Evolutionary conservation across 345 rosid species (phyloP), one percentile per base, ranked within the genome.

Genomic region (Bruguiera sexangula): DNA sequence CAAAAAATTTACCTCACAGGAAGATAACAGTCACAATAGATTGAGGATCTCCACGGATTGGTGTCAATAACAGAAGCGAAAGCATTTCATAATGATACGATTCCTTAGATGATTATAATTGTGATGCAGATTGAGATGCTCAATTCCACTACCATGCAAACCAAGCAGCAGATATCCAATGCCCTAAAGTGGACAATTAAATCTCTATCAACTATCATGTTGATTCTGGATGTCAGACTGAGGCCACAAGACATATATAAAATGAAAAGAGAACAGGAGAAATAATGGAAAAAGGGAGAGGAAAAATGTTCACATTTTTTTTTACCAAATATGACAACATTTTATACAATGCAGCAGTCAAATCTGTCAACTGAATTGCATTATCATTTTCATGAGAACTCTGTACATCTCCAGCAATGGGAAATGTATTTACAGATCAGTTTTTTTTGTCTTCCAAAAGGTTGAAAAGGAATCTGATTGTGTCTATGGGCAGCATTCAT

Each of bases 381-480:
- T 64, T 75, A 76, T 75, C 78, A 68, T 69, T 77, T 69, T 70
- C 78, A 63, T 78, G 80, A 67, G 74, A 82, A 73, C 82, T 69
- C 88, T 84, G 85, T 78, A 82, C 89, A 83, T 84, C 83, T 78
- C 83, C 83, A 76, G 57, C 81, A 62, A 79, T 66, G 69, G 70
- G 85, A 81, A 79, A 72, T 81, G 83, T 80, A 78, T 85, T 81
- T 89, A 88, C 91, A 87, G 85, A 83, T 75, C 72, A 73, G 71
- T 63, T 63, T 67, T 74, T 50, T 59, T 75, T 56, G 46, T 73
- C 77, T 74, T 77, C 77, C 79, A 75, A 79, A 83, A 52, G 69
- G 67, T 55, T 67, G 72, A 71, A 63, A 61, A 64, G 58, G 73
- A 59, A 69, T 57, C 54, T 39, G 66, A 71, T 36, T 66, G 65